A percentile compares a stretch with the other conserved stretches of the same genome.
phyloP scores from a whole-genome alignment of 1,284 basidiomycete genomes.

The Fomitopsis pinicola region DNA sequence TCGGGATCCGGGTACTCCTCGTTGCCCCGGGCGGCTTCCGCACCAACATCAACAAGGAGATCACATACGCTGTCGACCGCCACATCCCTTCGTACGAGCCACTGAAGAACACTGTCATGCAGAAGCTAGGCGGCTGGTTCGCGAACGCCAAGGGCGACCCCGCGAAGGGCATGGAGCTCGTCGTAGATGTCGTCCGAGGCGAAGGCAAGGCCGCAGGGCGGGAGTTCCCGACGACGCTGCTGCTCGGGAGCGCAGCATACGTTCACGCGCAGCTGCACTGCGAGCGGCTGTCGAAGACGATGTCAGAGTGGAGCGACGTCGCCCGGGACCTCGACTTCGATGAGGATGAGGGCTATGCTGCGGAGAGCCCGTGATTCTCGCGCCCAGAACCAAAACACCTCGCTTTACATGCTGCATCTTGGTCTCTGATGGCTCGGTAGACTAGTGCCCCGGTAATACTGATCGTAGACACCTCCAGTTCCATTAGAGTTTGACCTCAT shows the following conservation, averaged over 20 bases:
- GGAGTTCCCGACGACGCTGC: constrained; percentile 22
- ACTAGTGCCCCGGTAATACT: background rate
- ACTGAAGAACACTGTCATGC: constrained; percentile 21
- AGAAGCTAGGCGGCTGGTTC: constrained; percentile 30
- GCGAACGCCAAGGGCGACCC: constrained; percentile 50
- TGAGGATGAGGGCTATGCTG: background rate
- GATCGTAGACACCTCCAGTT: too few relatives aligned
- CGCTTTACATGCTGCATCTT: background rate
- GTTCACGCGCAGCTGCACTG: constrained; percentile 21
- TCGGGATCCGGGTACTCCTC: constrained; percentile 21
- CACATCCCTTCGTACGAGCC: constrained; percentile 29
- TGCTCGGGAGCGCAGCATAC: constrained; percentile 29
- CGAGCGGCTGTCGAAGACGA: constrained; percentile 20
- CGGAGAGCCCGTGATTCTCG: background rate
- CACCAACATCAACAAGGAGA: constrained; percentile 17
- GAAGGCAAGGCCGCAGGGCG: constrained; percentile 32
- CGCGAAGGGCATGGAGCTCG: constrained; percentile 45
- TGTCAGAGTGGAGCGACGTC: constrained; percentile 30
- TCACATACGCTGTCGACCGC: constrained; percentile 22
- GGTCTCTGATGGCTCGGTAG: background rate
- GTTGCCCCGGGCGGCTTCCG: constrained; percentile 23
- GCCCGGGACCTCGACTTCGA: constrained; percentile 27
- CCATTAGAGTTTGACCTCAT: background rate
- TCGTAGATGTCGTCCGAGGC: constrained; percentile 54
- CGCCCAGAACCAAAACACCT: background rate